Conservation (phyloP, 495 filamentous ascomycete genomes). For the Lasiosphaeria miniovina region DNA sequence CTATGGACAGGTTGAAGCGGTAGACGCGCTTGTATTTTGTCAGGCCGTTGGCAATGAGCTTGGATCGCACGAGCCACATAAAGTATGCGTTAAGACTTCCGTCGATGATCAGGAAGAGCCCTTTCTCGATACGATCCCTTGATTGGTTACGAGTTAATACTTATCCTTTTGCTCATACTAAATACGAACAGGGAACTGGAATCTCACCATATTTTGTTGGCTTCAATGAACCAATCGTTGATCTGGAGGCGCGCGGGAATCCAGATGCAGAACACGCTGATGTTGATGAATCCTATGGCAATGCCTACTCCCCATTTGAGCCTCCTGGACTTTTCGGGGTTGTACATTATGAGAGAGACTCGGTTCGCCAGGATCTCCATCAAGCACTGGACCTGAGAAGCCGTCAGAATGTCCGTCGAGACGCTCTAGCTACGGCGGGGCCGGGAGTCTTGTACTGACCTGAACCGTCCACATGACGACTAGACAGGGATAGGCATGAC, state of each 20-base stretch:
- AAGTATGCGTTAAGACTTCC: slow-evolving; percentile 47
- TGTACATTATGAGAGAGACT: slow-evolving; percentile 38
- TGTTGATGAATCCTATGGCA: slow-evolving; percentile 43
- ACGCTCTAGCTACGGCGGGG: no score
- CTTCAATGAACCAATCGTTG: slow-evolving; percentile 22
- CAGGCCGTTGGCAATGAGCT: slow-evolving; percentile 47
- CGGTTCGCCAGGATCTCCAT: slow-evolving; percentile 52
- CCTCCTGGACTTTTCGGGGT: slow-evolving; percentile 23
- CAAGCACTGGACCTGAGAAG: slow-evolving; percentile 38
- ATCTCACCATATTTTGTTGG: slow-evolving; percentile 48
- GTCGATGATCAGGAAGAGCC: slow-evolving; percentile 47
- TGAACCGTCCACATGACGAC: slow-evolving; percentile 32
- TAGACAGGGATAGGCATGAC: not conserved
- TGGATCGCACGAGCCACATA: slow-evolving; percentile 41
- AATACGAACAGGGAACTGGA: no score
- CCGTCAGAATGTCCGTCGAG: not conserved
- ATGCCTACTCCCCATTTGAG: slow-evolving; percentile 38
- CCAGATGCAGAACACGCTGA: slow-evolving; percentile 52
- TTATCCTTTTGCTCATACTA: no score
- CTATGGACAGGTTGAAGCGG: slow-evolving; percentile 49
- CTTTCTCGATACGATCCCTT: slow-evolving; percentile 52
- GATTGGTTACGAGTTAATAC: no score
- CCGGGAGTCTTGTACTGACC: slow-evolving; percentile 10
- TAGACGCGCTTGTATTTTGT: slow-evolving; percentile 49
- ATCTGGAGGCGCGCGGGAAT: slow-evolving; percentile 44